Base-by-base conservation (phyloP, 371 early-diverging fungal species). In the Enterospora canceri region DNA sequence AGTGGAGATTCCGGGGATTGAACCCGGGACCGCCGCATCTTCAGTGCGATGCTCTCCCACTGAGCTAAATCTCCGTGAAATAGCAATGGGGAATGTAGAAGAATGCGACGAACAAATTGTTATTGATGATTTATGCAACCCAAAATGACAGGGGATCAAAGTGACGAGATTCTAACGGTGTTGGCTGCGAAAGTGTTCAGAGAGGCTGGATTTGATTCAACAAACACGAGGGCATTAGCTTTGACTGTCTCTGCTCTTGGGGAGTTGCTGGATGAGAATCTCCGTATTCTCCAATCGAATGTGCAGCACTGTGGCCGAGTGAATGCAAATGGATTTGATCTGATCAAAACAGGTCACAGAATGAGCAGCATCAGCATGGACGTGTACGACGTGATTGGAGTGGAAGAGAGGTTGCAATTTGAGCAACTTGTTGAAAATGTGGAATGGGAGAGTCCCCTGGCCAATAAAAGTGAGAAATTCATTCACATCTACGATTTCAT, bases 401-500 rank as follows among this genome's bases (percentile, higher is more conserved):
- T 40, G 8, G 12, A 12, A 12, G 8, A 8, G n/a, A 40, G n/a
- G 12, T 40, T 12, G 8, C 12, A 40, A 40, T 19, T 8, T 24
- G 65, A 64, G 50, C 19, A 12, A 18, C 30, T 40, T 33, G 8
- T 12, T 21, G 65, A 64, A 8, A 4, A 16, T 3, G 4, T 8
- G 21, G 65, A 64, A 31, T 64, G 65, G 65, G 47, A 18, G 8
- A 64, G 65, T 30, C 29, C 65, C n/a, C 26, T 77, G 29, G 62
- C 67, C 31, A 54, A 70, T 16, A 55, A 65, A 29, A 61, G 67
- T 34, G 80, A 79, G 21, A 67, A 67, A 50, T 73, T 72, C 28
- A 67, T 76, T 18, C 75, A 79, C 53, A 77, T 75, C 51, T 78
- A 80, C 53, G 80, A 80, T 12, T 80, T 78, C 55, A 70, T 80